Conservation (phyloP, 805 yeast species). For the Starmerella vitae region DNA sequence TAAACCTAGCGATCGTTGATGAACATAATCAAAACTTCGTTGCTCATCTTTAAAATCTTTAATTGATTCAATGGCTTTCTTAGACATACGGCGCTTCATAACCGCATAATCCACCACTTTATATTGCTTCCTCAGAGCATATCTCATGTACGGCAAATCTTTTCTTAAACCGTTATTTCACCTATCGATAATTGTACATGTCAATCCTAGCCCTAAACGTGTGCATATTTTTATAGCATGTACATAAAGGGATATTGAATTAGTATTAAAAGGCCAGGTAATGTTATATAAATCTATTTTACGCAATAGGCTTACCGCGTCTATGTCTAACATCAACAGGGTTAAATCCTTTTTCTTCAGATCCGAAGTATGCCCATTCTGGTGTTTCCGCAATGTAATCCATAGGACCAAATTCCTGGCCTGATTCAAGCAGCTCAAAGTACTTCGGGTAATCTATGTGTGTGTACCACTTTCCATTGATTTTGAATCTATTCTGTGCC, state of each 20-base stretch:
- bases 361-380: conserved; percentile 82
- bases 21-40: conserved; percentile 28
- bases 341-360: conserved; percentile 73
- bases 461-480: conserved; percentile 68
- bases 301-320: conserved; percentile 30
- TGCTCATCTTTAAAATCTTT: too few relatives aligned
- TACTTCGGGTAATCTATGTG: conserved; percentile 73
- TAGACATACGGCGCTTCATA: too few relatives aligned
- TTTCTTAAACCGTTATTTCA: too few relatives aligned
- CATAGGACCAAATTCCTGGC: conserved; percentile 56
- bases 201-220: too few relatives aligned
- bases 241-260: neutral
- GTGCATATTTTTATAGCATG: neutral
- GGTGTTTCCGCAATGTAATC: conserved; percentile 78
- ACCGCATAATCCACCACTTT: too few relatives aligned
- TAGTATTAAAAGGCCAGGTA: neutral
- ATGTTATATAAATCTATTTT: neutral
- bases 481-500: conserved; percentile 60
- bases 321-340: conserved; percentile 55
- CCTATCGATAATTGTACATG: too few relatives aligned
- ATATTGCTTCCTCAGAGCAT: too few relatives aligned
- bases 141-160: too few relatives aligned
- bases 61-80: too few relatives aligned
- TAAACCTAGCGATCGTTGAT: conserved; percentile 33
- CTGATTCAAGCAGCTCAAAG: conserved; percentile 54